These are phyloP conservation scores for Turnera subulata DNA, from an alignment of 345 rosid species.

Conservation along the genomic window DNA sequence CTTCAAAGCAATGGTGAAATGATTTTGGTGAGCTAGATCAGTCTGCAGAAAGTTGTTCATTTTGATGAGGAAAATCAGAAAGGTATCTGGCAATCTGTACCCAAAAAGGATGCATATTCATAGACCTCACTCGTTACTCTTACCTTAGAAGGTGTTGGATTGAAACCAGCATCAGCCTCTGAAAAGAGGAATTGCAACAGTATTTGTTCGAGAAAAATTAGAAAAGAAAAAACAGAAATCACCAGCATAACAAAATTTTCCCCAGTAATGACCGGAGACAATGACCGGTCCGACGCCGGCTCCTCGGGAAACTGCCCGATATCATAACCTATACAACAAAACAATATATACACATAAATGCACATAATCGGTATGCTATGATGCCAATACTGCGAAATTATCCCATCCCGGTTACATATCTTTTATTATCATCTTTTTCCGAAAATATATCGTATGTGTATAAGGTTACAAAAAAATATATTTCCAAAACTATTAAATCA, in stretches of 20 bases:
- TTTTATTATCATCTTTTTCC: too few species aligned
- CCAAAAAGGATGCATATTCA: background rate
- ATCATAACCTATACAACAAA: too few species aligned
- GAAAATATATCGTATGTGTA: too few species aligned
- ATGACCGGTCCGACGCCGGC: too few species aligned
- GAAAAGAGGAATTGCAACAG: constrained; percentile 19
- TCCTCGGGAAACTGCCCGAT: too few species aligned
- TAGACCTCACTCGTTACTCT: constrained; percentile 2
- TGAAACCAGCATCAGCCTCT: constrained; percentile 81
- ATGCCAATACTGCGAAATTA: too few species aligned
- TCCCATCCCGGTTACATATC: too few species aligned
- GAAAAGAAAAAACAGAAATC: background rate
- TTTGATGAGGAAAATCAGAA: background rate
- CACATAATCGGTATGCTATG: too few species aligned
- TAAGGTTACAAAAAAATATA: too few species aligned
- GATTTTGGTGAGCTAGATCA: constrained; percentile 53
- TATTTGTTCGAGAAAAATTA: background rate
- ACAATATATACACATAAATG: too few species aligned
- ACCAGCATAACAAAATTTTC: background rate
- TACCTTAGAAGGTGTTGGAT: constrained; percentile 69
- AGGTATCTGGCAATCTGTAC: too few species aligned
- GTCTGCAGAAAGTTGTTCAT: constrained; percentile 39
- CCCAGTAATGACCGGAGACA: constrained; percentile 1
- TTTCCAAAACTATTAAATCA: too few species aligned
- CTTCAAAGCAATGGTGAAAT: constrained; percentile 52